Evolutionary conservation across 2,329 filamentous ascomycete genomes (phyloP), one percentile per base, ranked within the genome.

Genomic region (Graphiopsis chlorocephala): DNA sequence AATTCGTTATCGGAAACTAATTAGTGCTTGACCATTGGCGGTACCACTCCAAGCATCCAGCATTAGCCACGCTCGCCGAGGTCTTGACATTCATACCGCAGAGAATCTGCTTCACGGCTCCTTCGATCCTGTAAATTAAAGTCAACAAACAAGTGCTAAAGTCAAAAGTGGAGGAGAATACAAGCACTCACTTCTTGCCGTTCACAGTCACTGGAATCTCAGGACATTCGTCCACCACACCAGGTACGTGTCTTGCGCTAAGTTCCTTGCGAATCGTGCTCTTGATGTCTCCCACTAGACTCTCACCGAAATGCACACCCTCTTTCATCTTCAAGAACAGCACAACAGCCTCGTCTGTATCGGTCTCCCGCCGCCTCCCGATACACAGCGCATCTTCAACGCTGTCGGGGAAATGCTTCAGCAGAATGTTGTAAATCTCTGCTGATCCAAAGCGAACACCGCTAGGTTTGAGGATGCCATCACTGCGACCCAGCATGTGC

Each of bases 351-450:
- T 97, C 93, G 73, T 97, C 93, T 0, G 82, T 81, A 73, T 97
- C 93, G 3, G 84, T 82, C 61, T 86, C 85, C 61, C 87, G 79
- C 64, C 93, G 82, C 2, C 92, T 84, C 0, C 95, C 94, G 38
- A 98, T 88, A 73, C 94, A 98, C 1, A 98, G 83, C 0, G 92
- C 91, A 72, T 99, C 94, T 66, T 92, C 89, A 20, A 98, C 82
- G 64, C 94, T 86, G 12, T 84, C 79, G 0, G 88, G 85, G 72
- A 97, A 97, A 78, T 93, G 90, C 69, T 91, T 88, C 1, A 95
- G 86, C 29, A 98, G 80, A n/a, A 97, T 84, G 75, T 97, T 97
- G 78, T 98, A 98, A 23, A 99, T 97, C 81, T 99, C 95, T 0
- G 94, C 93, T 33, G 89, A 93, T 4, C 94, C 94, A 74, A 99